Evolutionary conservation across 139 green algal species (phyloP).

Genomic region (Mesotaenium endlicherianum): DNA sequence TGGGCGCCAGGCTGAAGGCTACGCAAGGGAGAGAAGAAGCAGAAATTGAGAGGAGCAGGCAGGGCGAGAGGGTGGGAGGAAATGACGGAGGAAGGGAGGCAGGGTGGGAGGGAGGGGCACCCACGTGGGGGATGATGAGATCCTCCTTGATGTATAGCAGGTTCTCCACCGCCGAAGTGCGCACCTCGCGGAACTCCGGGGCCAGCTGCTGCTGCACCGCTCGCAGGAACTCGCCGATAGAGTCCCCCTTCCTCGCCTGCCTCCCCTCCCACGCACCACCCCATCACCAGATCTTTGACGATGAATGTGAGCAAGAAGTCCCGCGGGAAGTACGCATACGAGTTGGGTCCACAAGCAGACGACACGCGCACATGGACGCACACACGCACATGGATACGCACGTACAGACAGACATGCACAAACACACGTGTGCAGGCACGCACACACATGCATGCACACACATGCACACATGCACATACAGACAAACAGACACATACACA

Average conservation of each 20-base stretch:
- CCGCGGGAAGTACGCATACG: no score
- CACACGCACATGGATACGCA: neutral
- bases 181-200: constrained; percentile 84
- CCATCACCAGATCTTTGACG: no score
- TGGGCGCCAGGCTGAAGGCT: neutral
- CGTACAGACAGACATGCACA: no score
- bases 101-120: neutral
- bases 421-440: no score
- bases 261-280: no score
- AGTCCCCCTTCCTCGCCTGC: constrained; percentile 67
- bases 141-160: constrained; percentile 98
- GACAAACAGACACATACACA: neutral
- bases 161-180: constrained; percentile 64
- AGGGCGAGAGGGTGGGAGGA: neutral
- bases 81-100: neutral
- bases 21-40: constrained; percentile 9
- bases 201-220: constrained; percentile 81
- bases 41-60: constrained; percentile 5
- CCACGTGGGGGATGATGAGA: constrained; percentile 77
- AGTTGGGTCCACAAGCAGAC: no score
- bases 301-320: no score
- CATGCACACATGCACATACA: neutral
- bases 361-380: no score
- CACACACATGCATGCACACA: neutral
- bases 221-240: constrained; percentile 82